A percentile compares a stretch with the other conserved stretches of the same genome.
These are phyloP conservation scores for Cystofilobasidium macerans DNA, from an alignment of 768 basidiomycete species.

Conservation along the genomic window DNA sequence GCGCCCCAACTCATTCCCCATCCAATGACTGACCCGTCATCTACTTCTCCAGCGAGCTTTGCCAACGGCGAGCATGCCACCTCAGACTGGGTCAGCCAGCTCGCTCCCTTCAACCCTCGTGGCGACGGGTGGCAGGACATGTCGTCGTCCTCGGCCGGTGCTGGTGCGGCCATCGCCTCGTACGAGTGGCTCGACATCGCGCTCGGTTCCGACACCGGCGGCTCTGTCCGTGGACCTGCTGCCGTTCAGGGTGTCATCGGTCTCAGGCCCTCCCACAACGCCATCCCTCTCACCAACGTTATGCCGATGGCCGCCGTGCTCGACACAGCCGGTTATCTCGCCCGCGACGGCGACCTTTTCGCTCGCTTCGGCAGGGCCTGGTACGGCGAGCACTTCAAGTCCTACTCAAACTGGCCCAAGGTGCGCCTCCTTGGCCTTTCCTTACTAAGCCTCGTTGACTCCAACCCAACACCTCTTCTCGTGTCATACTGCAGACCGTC, in stretches of 20 bases:
- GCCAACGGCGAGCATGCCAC: slow-evolving; percentile 29
- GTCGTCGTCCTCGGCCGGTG: slow-evolving; percentile 31
- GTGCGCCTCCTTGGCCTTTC: slow-evolving; percentile 22
- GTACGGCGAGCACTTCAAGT: slow-evolving; percentile 31
- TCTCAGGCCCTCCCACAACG: slow-evolving; percentile 32
- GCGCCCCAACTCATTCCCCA: too few species aligned
- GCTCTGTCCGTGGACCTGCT: slow-evolving; percentile 31
- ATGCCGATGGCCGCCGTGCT: slow-evolving; percentile 29
- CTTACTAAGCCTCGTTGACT: too few species aligned
- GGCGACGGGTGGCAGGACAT: slow-evolving; percentile 33
- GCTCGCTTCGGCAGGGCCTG: slow-evolving; percentile 29
- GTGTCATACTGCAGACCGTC: slow-evolving; percentile 22
- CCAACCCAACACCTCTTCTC: neutral
- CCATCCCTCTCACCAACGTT: slow-evolving; percentile 30
- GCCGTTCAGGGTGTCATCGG: slow-evolving; percentile 31
- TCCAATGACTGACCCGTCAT: too few species aligned
- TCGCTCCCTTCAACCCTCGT: slow-evolving; percentile 33
- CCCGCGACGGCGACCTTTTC: slow-evolving; percentile 29
- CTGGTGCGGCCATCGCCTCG: slow-evolving; percentile 31
- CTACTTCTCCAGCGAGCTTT: too few species aligned
- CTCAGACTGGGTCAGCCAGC: slow-evolving; percentile 30
- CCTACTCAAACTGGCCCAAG: slow-evolving; percentile 29
- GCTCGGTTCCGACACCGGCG: slow-evolving; percentile 35
- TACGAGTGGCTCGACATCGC: slow-evolving; percentile 36
- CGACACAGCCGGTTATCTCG: slow-evolving; percentile 33